phyloP scores from a whole-genome alignment of 331 rosid species.

The Rosa hybrid region DNA sequence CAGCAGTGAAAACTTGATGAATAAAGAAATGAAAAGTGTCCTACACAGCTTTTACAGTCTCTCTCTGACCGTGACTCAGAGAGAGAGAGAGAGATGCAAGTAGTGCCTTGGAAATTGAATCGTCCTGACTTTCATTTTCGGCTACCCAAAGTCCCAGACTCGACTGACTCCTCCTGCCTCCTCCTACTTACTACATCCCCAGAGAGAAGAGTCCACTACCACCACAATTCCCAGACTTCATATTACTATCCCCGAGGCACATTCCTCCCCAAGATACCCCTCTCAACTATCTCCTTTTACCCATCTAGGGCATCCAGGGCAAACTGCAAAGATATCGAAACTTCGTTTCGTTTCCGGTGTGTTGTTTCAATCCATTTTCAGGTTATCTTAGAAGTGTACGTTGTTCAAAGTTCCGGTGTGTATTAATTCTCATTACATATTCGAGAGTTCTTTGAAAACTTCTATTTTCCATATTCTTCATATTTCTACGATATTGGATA shows the following conservation, averaged over 20 bases:
- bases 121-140: conserved; percentile 29
- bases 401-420: background rate
- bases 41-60: conserved; percentile 1
- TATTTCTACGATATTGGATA: background rate
- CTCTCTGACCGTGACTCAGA: conserved; percentile 9
- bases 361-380: background rate
- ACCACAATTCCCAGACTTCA: background rate
- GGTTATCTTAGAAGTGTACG: background rate
- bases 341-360: background rate
- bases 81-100: background rate
- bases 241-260: background rate
- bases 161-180: background rate
- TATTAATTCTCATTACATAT: background rate
- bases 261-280: conserved; percentile 15
- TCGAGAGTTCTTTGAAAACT: too few species aligned
- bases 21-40: background rate
- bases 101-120: conserved; percentile 30
- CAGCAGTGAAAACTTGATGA: background rate
- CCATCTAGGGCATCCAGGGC: background rate
- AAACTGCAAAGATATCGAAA: background rate
- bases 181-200: conserved; percentile 5
- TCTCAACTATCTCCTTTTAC: background rate
- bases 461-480: too few species aligned
- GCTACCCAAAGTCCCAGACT: conserved; percentile 22
- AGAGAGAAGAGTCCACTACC: background rate